A percentile compares a stretch with the other conserved stretches of the same genome.
Conservation (phyloP, 1,139 yeast species). For the Casaregolazyma suthepensis region DNA sequence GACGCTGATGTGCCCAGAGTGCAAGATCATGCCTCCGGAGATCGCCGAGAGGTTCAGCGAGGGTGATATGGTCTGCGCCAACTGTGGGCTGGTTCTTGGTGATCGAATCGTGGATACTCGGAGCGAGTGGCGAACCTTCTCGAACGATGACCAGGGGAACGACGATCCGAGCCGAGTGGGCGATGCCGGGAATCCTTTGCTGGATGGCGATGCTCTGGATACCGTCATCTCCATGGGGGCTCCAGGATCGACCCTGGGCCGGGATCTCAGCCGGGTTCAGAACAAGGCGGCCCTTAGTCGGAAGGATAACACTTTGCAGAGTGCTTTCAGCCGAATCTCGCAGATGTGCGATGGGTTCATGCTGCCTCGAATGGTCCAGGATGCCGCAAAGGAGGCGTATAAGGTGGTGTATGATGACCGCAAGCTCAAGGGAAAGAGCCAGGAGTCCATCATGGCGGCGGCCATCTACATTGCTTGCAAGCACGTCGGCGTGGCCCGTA, state of each 20-base stretch:
- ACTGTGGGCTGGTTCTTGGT: constrained; percentile 90
- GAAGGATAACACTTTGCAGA: constrained; percentile 78
- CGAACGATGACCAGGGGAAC: constrained; percentile 93
- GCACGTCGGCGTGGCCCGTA: constrained; percentile 89
- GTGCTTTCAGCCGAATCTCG: constrained; percentile 86
- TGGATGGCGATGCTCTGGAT: constrained; percentile 87
- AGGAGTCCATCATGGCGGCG: constrained; percentile 95
- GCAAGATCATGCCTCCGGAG: constrained; percentile 93
- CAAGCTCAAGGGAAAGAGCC: constrained; percentile 82
- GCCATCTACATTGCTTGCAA: constrained; percentile 93
- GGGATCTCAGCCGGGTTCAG: constrained; percentile 88
- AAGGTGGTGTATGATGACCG: constrained; percentile 87
- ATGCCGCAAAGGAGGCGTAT: constrained; percentile 95
- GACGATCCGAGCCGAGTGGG: constrained; percentile 99
- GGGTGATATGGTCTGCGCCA: constrained; percentile 96
- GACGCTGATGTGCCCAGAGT: constrained; percentile 90
- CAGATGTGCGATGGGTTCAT: constrained; percentile 98
- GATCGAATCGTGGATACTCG: constrained; percentile 92
- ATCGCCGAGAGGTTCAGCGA: constrained; percentile 91
- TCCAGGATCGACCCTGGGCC: constrained; percentile 57
- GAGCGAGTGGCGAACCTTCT: constrained; percentile 97
- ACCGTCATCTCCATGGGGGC: constrained; percentile 87
- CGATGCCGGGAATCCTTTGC: constrained; percentile 91
- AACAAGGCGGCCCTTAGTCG: constrained; percentile 78
- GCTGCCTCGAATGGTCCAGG: constrained; percentile 90